A percentile compares a stretch with the other conserved stretches of the same genome.
phyloP scores from a whole-genome alignment of 148 eudicot genomes.

The Rhododendron mucronatum region DNA sequence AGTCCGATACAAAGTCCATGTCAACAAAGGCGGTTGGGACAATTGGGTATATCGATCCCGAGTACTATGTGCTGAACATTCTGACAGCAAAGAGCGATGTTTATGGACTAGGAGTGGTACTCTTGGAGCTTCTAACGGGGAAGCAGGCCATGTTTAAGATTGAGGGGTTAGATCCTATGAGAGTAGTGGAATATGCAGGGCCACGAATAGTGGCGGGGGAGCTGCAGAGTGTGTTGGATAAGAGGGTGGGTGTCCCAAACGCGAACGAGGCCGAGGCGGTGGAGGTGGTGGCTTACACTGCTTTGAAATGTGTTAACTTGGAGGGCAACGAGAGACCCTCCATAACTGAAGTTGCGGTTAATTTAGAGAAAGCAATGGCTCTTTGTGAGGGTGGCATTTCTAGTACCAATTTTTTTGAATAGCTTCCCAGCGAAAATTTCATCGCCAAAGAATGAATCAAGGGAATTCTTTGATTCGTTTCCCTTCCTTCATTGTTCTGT shows the following conservation, averaged over 20 bases:
- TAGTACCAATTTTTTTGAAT: constrained; percentile 7
- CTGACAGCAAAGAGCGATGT: constrained; percentile 60
- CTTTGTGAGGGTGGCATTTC: constrained; percentile 45
- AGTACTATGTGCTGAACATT: constrained; percentile 45
- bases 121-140: constrained; percentile 57
- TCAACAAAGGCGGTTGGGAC: constrained; percentile 45
- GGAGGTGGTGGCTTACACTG: constrained; percentile 52
- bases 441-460: neutral
- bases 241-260: constrained; percentile 38
- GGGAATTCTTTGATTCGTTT: neutral
- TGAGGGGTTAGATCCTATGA: constrained; percentile 29
- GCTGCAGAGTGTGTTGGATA: constrained; percentile 47
- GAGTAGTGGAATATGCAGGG: constrained; percentile 52
- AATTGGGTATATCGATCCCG: constrained; percentile 62
- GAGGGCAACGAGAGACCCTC: constrained; percentile 56
- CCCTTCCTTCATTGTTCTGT: neutral
- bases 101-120: constrained; percentile 61
- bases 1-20: constrained; percentile 25
- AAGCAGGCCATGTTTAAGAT: constrained; percentile 51
- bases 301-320: constrained; percentile 51
- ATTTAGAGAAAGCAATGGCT: constrained; percentile 49
- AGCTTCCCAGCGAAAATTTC: neutral
- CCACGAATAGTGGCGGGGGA: constrained; percentile 44
- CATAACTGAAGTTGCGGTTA: constrained; percentile 51
- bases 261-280: constrained; percentile 52